A percentile compares a stretch with the other conserved stretches of the same genome.
These are phyloP conservation scores for Fraxinus latifolia DNA, from an alignment of 305 asterid genomes.

Conservation along the genomic window DNA sequence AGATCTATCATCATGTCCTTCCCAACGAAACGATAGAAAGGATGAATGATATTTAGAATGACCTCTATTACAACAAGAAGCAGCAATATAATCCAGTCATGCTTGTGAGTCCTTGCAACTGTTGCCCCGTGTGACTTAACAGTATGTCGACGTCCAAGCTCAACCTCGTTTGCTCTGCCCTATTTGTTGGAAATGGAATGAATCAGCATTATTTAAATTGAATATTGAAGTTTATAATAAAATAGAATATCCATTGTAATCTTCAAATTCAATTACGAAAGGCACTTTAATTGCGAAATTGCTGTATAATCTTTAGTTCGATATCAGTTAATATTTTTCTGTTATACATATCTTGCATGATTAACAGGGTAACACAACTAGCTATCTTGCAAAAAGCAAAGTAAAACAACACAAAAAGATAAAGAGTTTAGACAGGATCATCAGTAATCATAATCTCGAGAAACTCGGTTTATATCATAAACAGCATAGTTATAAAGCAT, in stretches of 20 bases:
- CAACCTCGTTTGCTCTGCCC: constrained; percentile 47
- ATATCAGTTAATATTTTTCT: neutral
- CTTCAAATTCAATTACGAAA: neutral
- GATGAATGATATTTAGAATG: constrained; percentile 49
- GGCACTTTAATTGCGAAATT: neutral
- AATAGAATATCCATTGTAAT: neutral
- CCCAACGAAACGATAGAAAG: constrained; percentile 82
- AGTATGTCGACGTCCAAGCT: constrained; percentile 55
- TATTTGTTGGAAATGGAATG: constrained; percentile 24
- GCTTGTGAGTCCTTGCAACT: constrained; percentile 58
- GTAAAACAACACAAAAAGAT: neutral
- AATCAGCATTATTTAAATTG: neutral
- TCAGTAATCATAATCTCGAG: neutral
- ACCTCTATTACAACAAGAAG: constrained; percentile 50
- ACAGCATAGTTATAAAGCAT: neutral
- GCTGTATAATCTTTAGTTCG: neutral
- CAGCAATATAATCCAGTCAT: constrained; percentile 81
- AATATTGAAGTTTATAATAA: neutral
- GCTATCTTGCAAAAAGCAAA: neutral
- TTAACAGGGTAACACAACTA: neutral
- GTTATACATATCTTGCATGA: neutral
- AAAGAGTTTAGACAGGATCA: neutral
- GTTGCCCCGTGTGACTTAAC: constrained; percentile 70
- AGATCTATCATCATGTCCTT: constrained; percentile 71
- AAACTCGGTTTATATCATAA: neutral